Percentiles rank a stretch among this genome's conserved stretches.
Evolutionary conservation across 768 basidiomycete species (phyloP).

Genomic region (Rhodotorula toruloides): DNA sequence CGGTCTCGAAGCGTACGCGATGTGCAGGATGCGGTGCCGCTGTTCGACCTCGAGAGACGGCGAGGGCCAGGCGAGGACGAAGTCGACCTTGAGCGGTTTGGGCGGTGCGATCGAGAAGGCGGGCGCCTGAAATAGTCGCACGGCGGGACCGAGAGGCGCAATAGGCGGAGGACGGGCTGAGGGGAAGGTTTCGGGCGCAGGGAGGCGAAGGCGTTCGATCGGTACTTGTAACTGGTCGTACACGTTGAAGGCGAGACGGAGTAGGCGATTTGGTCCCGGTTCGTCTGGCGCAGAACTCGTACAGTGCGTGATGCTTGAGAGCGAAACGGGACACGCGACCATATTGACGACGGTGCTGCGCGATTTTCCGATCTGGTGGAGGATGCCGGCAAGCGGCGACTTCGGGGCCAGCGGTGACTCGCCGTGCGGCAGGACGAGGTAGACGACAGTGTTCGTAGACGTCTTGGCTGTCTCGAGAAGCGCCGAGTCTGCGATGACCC

Average conservation of each 20-base stretch:
- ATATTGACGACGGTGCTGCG: neutral
- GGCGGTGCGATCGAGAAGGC: conserved; percentile 24
- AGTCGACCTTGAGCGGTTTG: neutral
- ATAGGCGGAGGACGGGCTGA: neutral
- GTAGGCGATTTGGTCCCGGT: neutral
- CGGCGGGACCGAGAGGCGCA: conserved; percentile 4
- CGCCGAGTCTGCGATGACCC: neutral
- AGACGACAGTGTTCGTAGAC: conserved; percentile 27
- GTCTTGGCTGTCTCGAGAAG: conserved; percentile 15
- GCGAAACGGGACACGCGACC: conserved; percentile 11
- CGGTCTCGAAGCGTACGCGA: conserved; percentile 16
- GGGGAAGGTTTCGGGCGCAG: conserved; percentile 35
- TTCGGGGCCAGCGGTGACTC: neutral
- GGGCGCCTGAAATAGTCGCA: conserved; percentile 26
- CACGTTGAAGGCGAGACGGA: conserved; percentile 19
- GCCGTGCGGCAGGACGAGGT: conserved; percentile 8
- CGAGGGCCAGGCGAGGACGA: conserved; percentile 31
- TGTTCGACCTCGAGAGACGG: conserved; percentile 26
- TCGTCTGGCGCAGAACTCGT: neutral
- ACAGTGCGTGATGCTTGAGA: neutral
- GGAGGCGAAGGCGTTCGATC: conserved; percentile 19
- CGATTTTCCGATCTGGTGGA: conserved; percentile 24
- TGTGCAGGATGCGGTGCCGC: conserved; percentile 35
- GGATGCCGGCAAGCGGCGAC: conserved; percentile 14
- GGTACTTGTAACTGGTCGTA: conserved; percentile 33